phyloP scores from a whole-genome alignment of 2,329 filamentous ascomycete genomes.

The Magnaporthiopsis poae region DNA sequence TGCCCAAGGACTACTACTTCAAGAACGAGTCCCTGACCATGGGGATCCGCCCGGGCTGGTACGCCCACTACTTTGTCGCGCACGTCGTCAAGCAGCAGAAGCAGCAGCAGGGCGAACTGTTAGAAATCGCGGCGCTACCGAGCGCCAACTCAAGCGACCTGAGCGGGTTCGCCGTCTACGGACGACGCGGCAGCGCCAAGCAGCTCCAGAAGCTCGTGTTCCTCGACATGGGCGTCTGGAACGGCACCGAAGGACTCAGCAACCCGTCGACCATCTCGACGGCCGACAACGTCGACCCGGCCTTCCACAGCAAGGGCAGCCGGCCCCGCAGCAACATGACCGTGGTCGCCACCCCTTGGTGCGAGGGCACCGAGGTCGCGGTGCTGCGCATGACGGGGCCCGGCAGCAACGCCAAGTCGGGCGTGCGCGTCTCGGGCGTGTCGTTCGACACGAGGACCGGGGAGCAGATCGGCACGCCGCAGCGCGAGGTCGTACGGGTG shows the following conservation, averaged over 20 bases:
- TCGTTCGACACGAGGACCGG: conserved; percentile 22
- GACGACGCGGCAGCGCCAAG: conserved; percentile 1
- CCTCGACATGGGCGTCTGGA: conserved; percentile 28
- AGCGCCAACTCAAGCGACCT: conserved; percentile 24
- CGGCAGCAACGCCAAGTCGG: conserved; percentile 27
- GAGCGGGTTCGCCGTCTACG: conserved; percentile 25
- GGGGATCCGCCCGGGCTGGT: conserved; percentile 24
- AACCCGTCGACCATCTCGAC: conserved; percentile 24
- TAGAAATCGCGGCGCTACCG: conserved; percentile 21
- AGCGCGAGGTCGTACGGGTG: conserved; percentile 19
- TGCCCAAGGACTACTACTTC: conserved; percentile 17
- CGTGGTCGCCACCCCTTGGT: conserved; percentile 22
- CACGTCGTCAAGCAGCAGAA: conserved; percentile 15
- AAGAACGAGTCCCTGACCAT: conserved; percentile 22
- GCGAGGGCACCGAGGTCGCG: conserved; percentile 14
- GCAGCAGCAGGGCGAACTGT: neutral
- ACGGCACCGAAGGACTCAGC: conserved; percentile 24
- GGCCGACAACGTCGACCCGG: conserved; percentile 16
- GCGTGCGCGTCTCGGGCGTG: conserved; percentile 22
- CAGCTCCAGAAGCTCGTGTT: conserved; percentile 24
- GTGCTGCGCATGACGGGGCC: conserved; percentile 21
- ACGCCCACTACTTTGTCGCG: conserved; percentile 27
- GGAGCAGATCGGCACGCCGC: conserved; percentile 13
- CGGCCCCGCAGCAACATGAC: conserved; percentile 18
- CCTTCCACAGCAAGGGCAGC: conserved; percentile 20